These are phyloP conservation scores for Colletotrichum sp. DNA, from an alignment of 2,329 filamentous ascomycete species.

Conservation along the genomic window DNA sequence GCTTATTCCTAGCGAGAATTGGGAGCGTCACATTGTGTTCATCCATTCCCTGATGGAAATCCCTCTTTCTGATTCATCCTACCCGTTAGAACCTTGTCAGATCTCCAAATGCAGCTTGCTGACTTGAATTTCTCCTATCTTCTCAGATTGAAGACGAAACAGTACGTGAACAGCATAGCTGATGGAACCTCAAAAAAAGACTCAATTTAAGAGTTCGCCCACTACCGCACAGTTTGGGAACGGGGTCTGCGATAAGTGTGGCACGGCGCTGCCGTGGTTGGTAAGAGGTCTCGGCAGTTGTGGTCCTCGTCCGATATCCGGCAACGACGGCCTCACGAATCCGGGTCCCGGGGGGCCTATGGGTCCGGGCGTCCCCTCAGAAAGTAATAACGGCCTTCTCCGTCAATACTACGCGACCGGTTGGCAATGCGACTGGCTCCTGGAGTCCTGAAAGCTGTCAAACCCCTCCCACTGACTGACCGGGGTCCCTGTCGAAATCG, in stretches of 20 bases:
- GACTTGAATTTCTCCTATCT: not conserved
- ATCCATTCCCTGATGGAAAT: not conserved
- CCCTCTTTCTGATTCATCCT: not conserved
- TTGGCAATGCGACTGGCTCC: slow-evolving; percentile 2
- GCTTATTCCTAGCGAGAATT: not conserved
- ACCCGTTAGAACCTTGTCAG: not conserved
- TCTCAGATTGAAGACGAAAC: not conserved
- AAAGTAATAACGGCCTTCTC: not conserved
- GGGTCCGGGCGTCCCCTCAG: not conserved
- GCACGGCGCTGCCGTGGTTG: not conserved
- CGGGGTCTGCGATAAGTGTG: not conserved
- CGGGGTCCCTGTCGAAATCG: not conserved
- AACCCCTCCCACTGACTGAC: not conserved
- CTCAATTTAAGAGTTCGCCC: not conserved
- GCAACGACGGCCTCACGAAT: not conserved
- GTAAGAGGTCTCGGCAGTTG: not conserved
- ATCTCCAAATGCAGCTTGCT: not conserved
- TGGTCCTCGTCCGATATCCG: not conserved
- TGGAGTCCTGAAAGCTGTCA: not conserved
- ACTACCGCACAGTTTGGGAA: not conserved
- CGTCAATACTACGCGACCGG: not conserved
- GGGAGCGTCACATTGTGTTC: not conserved
- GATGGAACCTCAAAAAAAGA: not conserved
- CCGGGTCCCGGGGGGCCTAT: not conserved
- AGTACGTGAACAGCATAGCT: not conserved